Evolutionary conservation across 352 stramenopile species (phyloP), one percentile per base, ranked within the genome.

Genomic region (Hyaloperonospora arabidopsidis): DNA sequence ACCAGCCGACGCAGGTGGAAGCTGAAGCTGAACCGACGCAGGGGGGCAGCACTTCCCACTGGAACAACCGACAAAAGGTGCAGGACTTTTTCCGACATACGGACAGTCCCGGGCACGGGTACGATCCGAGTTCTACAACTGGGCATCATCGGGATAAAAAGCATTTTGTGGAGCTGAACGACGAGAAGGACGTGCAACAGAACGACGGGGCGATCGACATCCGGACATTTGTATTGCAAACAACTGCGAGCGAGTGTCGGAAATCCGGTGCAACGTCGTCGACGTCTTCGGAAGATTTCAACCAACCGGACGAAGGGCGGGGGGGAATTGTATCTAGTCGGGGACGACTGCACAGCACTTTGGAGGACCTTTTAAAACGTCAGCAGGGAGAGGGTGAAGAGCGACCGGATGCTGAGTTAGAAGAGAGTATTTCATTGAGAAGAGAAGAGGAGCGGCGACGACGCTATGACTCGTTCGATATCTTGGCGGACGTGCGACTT

Each of bases 81-180:
- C 57, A 81, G 32, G 70, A 82, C 34, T 82, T 80, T 57, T 79
- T 81, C 49, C 46, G 68, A 45, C 70, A 83, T 67, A 80, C 71
- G 15, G 65, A 69, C 11, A 36, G 38, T 12, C 21, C 41, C 23
- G 46, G 22, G n/a, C n/a, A n/a, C n/a, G n/a, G n/a, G n/a, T n/a
- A n/a, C n/a, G n/a, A n/a, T n/a, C n/a, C n/a, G n/a, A n/a, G n/a
- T n/a, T n/a, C n/a, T n/a, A n/a, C n/a, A n/a, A n/a, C n/a, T n/a
- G n/a, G n/a, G n/a, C n/a, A n/a, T n/a, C n/a, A n/a, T n/a, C n/a
- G n/a, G n/a, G n/a, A n/a, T n/a, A n/a, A n/a, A n/a, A n/a, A n/a
- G n/a, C n/a, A n/a, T n/a, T n/a, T 17, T 21, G 38, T 1, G n/a
- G 25, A 4, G 25, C 25, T 32, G 25, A 8, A 4, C 25, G 25